Base-by-base conservation (phyloP, 2,329 filamentous ascomycete species). In the Beauveria australis region DNA sequence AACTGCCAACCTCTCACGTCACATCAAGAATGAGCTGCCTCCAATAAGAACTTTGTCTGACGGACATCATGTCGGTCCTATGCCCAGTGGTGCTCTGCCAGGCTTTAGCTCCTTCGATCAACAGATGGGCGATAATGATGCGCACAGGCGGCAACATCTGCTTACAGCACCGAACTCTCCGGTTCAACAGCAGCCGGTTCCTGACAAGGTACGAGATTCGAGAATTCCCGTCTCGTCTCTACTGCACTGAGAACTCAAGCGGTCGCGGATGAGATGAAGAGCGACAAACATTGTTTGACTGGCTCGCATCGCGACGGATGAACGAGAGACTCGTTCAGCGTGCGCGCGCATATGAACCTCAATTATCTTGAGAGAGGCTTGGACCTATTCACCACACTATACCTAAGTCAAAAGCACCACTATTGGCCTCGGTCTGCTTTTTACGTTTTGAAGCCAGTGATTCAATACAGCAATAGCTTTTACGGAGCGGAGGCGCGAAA, bases 21-120 rank as follows among this genome's bases (percentile, higher is more conserved):
- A 73, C 12, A 74, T 75, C 12, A 74, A 75, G 1, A 69, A 78
- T 44, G 75, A 77, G 60, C 68, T 81, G n/a, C 77, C 79, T 33
- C 73, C 71, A 0, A 68, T 74, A 3, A 67, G 60, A 22, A 28
- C 60, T 22, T 55, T 53, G 66, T 47, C 53, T 19, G 16, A 44
- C 52, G 16, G 44, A 19, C 26, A 30, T 53, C 18, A 28, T 49
- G 58, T 40, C 28, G 53, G 14, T n/a, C 64, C 30, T 9, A 16
- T n/a, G 14, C 33, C 48, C 30, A 22, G 12, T 24, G 55, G 19
- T 51, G 46, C 64, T 41, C 68, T 75, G 6, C 73, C 73, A 5
- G 67, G 70, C 37, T 61, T 75, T 10, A 67, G 65, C 12, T 61
- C 63, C 18, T 52, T 64, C 5, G 59, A 64, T 24, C 22, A 51